Evolutionary conservation across 2,329 filamentous ascomycete species (phyloP).

Genomic region (Microascus cirrosus): DNA sequence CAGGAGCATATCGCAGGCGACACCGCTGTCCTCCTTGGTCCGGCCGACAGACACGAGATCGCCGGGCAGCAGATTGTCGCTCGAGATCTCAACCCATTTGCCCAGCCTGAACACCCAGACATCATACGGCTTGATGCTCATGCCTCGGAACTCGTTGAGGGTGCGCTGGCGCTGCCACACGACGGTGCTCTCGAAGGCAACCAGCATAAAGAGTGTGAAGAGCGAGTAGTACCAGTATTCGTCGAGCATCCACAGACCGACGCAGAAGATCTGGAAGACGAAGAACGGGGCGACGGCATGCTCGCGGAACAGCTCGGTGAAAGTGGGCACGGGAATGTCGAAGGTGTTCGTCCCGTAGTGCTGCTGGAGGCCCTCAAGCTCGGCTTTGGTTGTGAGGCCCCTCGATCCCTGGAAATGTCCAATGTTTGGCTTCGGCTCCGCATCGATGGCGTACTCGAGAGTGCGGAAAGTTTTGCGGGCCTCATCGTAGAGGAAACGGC

Average conservation of each 20-base stretch:
- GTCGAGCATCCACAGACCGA: conserved; percentile 95
- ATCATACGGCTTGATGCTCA: conserved; percentile 98
- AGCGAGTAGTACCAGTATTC: conserved; percentile 99
- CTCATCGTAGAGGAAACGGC: conserved; percentile 77
- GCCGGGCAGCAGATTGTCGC: conserved; percentile 84
- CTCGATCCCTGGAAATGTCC: conserved; percentile 67
- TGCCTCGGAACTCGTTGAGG: conserved; percentile 89
- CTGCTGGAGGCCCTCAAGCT: conserved; percentile 70
- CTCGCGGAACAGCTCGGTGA: conserved; percentile 92
- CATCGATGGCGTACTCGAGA: conserved; percentile 72
- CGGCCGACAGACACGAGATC: conserved; percentile 86
- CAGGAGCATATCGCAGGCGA: conserved; percentile 93
- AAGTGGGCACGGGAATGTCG: conserved; percentile 93
- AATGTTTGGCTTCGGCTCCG: conserved; percentile 70
- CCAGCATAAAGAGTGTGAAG: conserved; percentile 97
- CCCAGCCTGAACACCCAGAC: conserved; percentile 81
- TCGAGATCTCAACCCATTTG: conserved; percentile 80
- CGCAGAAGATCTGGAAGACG: conserved; percentile 97
- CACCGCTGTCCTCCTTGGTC: conserved; percentile 93
- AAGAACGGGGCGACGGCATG: conserved; percentile 98
- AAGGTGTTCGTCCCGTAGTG: conserved; percentile 96
- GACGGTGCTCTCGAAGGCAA: conserved; percentile 94
- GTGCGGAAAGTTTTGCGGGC: conserved; percentile 68
- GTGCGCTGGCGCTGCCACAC: conserved; percentile 98
- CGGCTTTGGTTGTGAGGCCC: conserved; percentile 63